These are phyloP conservation scores for Trichoderma asperellum DNA, from an alignment of 2,329 filamentous ascomycete species.

Conservation along the genomic window DNA sequence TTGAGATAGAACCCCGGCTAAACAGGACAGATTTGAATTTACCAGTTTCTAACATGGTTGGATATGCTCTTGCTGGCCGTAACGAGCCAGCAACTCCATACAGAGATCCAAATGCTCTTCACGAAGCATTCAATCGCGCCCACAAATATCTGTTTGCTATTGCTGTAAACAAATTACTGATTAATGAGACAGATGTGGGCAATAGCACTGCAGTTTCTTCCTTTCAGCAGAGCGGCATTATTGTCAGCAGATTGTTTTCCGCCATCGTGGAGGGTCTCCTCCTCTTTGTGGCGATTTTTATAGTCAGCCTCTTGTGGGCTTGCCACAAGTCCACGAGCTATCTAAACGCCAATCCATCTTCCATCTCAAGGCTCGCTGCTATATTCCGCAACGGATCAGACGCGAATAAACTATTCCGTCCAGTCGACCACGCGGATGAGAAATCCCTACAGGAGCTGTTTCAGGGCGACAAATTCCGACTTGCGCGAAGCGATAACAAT, in stretches of 20 bases:
- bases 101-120: constrained; percentile 9
- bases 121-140: constrained; percentile 32
- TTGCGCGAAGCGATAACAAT: constrained; percentile 1
- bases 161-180: constrained; percentile 31
- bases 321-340: constrained; percentile 26
- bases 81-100: constrained; percentile 27
- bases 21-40: constrained; percentile 9
- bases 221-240: constrained; percentile 36
- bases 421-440: constrained; percentile 30
- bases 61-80: constrained; percentile 38
- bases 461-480: constrained; percentile 29
- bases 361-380: constrained; percentile 31
- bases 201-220: constrained; percentile 29
- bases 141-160: constrained; percentile 42
- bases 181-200: constrained; percentile 22
- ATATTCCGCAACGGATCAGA: constrained; percentile 29
- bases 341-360: constrained; percentile 36
- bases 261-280: constrained; percentile 39
- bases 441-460: constrained; percentile 20
- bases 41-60: constrained; percentile 42
- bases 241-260: constrained; percentile 42
- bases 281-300: constrained; percentile 32
- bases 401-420: constrained; percentile 9
- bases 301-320: constrained; percentile 30
- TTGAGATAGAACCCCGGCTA: constrained; percentile 37